Evolutionary conservation across 2,329 filamentous ascomycete species (phyloP), one percentile per base, ranked within the genome.

Genomic region (Fusarium aywerte): DNA sequence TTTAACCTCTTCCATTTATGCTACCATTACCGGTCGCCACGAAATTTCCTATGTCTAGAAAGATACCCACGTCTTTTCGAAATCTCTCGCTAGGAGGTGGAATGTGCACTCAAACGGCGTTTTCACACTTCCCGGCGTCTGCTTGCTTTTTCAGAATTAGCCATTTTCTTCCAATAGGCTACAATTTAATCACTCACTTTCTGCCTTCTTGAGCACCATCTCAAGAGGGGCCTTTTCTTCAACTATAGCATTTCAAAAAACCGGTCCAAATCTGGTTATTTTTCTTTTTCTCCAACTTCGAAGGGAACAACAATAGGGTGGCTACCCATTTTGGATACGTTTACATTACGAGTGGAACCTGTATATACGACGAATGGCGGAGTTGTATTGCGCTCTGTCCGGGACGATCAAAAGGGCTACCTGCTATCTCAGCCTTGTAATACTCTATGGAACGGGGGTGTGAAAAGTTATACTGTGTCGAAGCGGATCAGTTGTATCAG

Each of bases 1-100:
- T n/a, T 38, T 27, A 23, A 35, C 29, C 39, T 25, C 52, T 20
- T 40, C n/a, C 13, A 21, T 20, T 23, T 13, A 35, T 53, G 54
- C 53, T 51, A 25, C 29, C 58, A 43, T 47, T 21, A 48, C 52
- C 45, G 47, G 57, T 57, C 35, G 54, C 58, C 32, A 57, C 44
- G 60, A 52, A 18, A 43, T 73, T 72, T 62, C 55, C 39, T 65
- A 71, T 70, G 54, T 69, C 40, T 59, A 57, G 66, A 62, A 67
- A 71, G 70, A 73, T 74, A 73, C 71, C 71, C 70, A 61, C 71
- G 59, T 70, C 70, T 70, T 74, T 65, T 67, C 68, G 68, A 73
- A 58, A 51, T 60, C 48, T 61, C 65, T 73, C 69, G 69, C 66
- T 67, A 67, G 71, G 71, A 73, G 65, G 69, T 71, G 71, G 70